Base-by-base conservation (phyloP, 176 grass and related monocot species). In the Guadua angustifolia region DNA sequence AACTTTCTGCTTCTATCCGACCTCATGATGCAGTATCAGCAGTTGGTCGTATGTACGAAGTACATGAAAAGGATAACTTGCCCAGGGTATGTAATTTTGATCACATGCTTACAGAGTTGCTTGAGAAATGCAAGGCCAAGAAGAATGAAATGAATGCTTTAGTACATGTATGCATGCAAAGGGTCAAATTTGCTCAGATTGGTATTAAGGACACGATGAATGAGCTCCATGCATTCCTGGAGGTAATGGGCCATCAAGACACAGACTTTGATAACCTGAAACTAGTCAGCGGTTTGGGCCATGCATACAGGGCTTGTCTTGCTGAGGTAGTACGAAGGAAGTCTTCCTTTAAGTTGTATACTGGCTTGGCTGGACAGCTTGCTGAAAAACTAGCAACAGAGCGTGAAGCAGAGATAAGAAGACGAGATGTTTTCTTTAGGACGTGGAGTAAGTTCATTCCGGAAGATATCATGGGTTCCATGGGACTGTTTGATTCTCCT, bases 21-120 rank as follows among this genome's bases (percentile, higher is more conserved):
- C 91, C 93, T 85, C 93, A 99, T 79, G 96, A 99, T 80, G 96
- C 96, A 36, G 93, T 99, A 76, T 99, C 96, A 78, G 96, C 91
- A 0, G 93, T 99, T 66, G 96, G 96, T 19, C 96, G 96, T 43
- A 99, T 99, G 38, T 89, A 99, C 65, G 91, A 95, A 84, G 91
- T 93, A 36, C 96, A 99, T 87, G 96, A 99, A 85, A 99, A 92
- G 79, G 85, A 86, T 60, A 92, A 99, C 66, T 89, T 99, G 66
- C 88, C 96, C 75, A 95, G 91, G 47, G 66, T 99, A 74, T 80
- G 29, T 2, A 88, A 88, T 63, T 89, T 80, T 78, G 91, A 93
- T 83, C 26, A 61, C 55, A 75, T 75, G 5, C 65, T 99, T 58
- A 92, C 91, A 60, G 92, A 91, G 63, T 90, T 99, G 68, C 91